Conservation (phyloP, 164 flowering plant genomes). For the Aristolochia californica region DNA sequence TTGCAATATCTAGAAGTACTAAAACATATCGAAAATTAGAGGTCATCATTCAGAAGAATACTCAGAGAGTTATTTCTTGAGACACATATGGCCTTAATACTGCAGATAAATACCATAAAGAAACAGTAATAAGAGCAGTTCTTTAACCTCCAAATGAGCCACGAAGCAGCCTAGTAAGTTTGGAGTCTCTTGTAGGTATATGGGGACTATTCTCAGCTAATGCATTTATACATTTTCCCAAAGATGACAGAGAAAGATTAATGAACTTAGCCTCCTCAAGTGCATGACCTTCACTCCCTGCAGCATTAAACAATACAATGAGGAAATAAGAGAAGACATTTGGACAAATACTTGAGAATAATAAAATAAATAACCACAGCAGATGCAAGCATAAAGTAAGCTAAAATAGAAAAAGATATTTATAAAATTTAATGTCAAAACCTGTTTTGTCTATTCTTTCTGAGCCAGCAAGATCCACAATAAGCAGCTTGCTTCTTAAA, state of each 20-base stretch:
- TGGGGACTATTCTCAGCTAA: conserved; percentile 85
- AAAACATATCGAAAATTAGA: too few relatives aligned
- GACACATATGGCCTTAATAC: too few relatives aligned
- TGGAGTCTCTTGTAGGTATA: conserved; percentile 86
- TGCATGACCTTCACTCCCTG: conserved; percentile 81
- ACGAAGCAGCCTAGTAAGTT: conserved; percentile 84
- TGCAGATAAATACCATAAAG: too few relatives aligned
- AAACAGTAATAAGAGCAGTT: not conserved
- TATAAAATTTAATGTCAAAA: conserved; percentile 19
- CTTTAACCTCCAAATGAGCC: conserved; percentile 94
- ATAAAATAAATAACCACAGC: too few relatives aligned
- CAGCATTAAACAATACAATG: conserved; percentile 19
- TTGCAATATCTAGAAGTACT: too few relatives aligned
- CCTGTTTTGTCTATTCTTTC: conserved; percentile 91
- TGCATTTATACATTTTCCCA: conserved; percentile 95
- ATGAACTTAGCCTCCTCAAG: conserved; percentile 92
- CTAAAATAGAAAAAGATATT: too few relatives aligned
- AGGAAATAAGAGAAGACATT: too few relatives aligned
- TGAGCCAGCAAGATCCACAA: conserved; percentile 95
- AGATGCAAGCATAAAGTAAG: too few relatives aligned
- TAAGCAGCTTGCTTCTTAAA: conserved; percentile 71
- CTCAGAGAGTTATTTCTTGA: too few relatives aligned
- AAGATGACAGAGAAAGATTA: conserved; percentile 87
- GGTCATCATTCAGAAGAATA: too few relatives aligned
- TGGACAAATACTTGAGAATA: too few relatives aligned